Evolutionary conservation across 2,329 filamentous ascomycete genomes (phyloP), one percentile per base, ranked within the genome.

Genomic region (Microdochium paspali): DNA sequence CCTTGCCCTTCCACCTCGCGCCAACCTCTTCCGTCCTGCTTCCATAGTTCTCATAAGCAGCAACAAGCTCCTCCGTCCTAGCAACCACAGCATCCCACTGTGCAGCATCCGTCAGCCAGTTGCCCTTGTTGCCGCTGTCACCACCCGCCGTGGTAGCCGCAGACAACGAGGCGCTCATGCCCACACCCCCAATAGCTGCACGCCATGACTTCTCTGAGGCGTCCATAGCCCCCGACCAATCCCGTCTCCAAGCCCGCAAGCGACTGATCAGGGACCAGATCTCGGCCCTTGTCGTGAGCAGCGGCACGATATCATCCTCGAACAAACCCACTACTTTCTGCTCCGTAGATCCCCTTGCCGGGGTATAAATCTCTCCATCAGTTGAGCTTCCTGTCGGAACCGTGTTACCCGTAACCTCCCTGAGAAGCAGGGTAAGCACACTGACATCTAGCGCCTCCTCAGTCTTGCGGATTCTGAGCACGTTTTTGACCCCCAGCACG

Each of bases 181-280:
- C 60, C 24, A 79, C 71, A 55, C 78, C 67, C 45, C 74, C 71
- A 0, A 77, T 70, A 0, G 84, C 79, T 0, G 85, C 81, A 2
- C 93, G 79, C 90, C 91, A 98, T 0, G 85, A 88, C 61, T 91
- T 90, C 67, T 97, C 93, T 25, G 90, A 80, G 1, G 87, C 88
- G 5, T 90, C 85, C 1, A 97, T 73, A 4, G 90, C 87, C 2
- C 82, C 82, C 0, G 70, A 67, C 1, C 84, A 86, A 46, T 87
- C 84, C 2, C 78, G 68, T 7, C 82, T 77, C 81, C 89, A 96
- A 13, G 84, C 72, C 4, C 87, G 80, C 15, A 94, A 71, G 4
- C 82, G 80, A 0, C 83, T 76, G 0, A 94, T 73, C 0, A 94
- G 68, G 2, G 77, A 73, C 89, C 90, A 97, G 1, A 95, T 78